Evolutionary conservation across 495 filamentous ascomycete genomes (phyloP).

Genomic region (Hyphodiscus hymeniophilus): DNA sequence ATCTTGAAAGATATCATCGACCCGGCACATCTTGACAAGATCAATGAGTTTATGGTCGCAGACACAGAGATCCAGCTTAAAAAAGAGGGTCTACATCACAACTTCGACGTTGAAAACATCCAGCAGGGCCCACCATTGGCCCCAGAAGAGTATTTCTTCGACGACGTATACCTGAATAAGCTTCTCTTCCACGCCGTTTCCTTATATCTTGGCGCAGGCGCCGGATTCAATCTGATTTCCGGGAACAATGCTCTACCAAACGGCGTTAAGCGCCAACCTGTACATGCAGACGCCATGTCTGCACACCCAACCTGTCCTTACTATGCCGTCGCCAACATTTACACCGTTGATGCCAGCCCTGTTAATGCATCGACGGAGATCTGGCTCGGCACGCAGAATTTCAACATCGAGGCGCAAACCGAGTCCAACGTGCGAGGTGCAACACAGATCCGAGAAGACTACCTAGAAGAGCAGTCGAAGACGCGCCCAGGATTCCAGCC

Average conservation of each 20-base stretch:
- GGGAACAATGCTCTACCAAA: conserved; percentile 44
- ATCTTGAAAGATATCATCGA: conserved; percentile 45
- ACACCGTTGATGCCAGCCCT: conserved; percentile 40
- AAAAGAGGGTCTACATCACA: conserved; percentile 24
- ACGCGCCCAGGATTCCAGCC: conserved; percentile 40
- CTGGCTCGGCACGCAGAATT: conserved; percentile 49
- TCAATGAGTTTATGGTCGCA: conserved; percentile 42
- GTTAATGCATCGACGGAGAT: conserved; percentile 52
- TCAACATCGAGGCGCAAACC: conserved; percentile 37
- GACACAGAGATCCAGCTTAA: conserved; percentile 37
- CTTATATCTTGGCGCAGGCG: conserved; percentile 38
- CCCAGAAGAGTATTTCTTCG: conserved; percentile 29
- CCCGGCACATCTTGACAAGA: conserved; percentile 32
- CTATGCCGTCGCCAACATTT: conserved; percentile 45
- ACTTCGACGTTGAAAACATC: conserved; percentile 27
- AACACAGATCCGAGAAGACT: conserved; percentile 34
- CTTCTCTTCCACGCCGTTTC: conserved; percentile 42
- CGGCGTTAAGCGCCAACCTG: conserved; percentile 35
- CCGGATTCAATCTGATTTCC: conserved; percentile 42
- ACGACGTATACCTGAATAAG: conserved; percentile 34
- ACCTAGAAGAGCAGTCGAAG: conserved; percentile 30
- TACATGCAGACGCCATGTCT: conserved; percentile 51
- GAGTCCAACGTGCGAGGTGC: conserved; percentile 40
- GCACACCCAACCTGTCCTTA: conserved; percentile 45
- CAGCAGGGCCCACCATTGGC: conserved; percentile 44